Percentiles rank a stretch among this genome's conserved stretches.
phyloP scores from a whole-genome alignment of 306 rosid genomes.

The Vachellia collinsii region DNA sequence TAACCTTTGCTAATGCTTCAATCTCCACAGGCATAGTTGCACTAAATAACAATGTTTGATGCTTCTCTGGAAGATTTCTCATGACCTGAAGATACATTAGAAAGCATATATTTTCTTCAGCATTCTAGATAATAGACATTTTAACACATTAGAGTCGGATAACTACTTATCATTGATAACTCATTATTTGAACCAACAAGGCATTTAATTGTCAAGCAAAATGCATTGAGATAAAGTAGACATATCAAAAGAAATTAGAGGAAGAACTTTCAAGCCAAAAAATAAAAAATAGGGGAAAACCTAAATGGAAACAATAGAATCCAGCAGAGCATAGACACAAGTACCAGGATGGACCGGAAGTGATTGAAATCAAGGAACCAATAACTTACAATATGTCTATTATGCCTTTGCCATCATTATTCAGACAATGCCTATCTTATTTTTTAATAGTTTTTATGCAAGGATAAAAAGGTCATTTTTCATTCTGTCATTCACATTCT shows the following conservation, averaged over 20 bases:
- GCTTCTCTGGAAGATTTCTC: slow-evolving; percentile 79
- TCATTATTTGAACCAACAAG: slow-evolving; percentile 2
- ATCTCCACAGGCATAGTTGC: slow-evolving; percentile 94
- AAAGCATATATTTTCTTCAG: slow-evolving; percentile 30
- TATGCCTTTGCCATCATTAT: not conserved
- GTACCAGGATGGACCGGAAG: not conserved
- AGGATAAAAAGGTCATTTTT: not conserved
- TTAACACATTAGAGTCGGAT: slow-evolving; percentile 4
- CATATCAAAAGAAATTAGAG: not conserved
- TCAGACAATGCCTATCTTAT: not conserved
- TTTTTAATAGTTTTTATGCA: not conserved
- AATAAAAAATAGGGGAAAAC: slow-evolving; percentile 1
- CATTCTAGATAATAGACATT: not conserved
- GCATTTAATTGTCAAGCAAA: slow-evolving; percentile 4
- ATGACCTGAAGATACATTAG: slow-evolving; percentile 58
- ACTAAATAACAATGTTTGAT: slow-evolving; percentile 84
- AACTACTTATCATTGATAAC: not conserved
- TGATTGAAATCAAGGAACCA: not conserved
- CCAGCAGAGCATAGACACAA: slow-evolving; percentile 22
- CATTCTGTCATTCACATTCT: not conserved
- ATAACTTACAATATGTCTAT: not conserved
- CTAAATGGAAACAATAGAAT: slow-evolving; percentile 27
- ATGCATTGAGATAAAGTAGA: slow-evolving; percentile 5
- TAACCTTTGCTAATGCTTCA: slow-evolving; percentile 77
- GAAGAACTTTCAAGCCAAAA: not conserved